Conservation (phyloP, 2,329 filamentous ascomycete genomes). For the Plenodomus tracheiphilus region DNA sequence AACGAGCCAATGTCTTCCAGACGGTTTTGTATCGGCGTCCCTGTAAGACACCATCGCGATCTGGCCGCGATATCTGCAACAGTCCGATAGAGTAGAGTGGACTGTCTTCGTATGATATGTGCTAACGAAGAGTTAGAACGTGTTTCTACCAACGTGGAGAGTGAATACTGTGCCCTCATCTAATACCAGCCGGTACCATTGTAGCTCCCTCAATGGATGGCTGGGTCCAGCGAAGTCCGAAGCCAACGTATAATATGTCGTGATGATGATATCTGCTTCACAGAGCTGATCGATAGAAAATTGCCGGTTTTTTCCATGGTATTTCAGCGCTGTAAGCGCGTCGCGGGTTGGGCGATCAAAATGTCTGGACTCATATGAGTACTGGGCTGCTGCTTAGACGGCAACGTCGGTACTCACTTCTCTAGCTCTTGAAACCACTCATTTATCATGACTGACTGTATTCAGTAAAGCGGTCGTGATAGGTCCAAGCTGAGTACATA, state of each 20-base stretch:
- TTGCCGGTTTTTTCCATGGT: slow-evolving; percentile 26
- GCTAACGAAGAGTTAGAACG: slow-evolving; percentile 39
- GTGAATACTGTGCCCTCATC: slow-evolving; percentile 26
- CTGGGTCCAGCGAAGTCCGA: slow-evolving; percentile 4
- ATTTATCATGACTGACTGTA: slow-evolving; percentile 36
- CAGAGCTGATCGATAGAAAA: slow-evolving; percentile 8
- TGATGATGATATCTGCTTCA: slow-evolving; percentile 32
- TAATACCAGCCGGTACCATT: slow-evolving; percentile 36
- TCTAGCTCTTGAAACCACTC: slow-evolving; percentile 36
- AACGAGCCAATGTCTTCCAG: slow-evolving; percentile 58
- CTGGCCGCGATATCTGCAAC: slow-evolving; percentile 49
- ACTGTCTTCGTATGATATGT: slow-evolving; percentile 55
- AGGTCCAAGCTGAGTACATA: slow-evolving; percentile 26
- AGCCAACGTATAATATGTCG: slow-evolving; percentile 36
- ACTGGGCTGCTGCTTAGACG: neutral
- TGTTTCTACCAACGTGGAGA: neutral
- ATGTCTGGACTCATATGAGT: slow-evolving; percentile 13
- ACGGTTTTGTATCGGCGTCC: slow-evolving; percentile 56
- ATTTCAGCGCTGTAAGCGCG: slow-evolving; percentile 22
- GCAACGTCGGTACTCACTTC: slow-evolving; percentile 30
- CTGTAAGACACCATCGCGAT: slow-evolving; percentile 50
- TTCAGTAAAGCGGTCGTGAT: slow-evolving; percentile 40
- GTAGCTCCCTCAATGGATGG: slow-evolving; percentile 17
- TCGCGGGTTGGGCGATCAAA: slow-evolving; percentile 20
- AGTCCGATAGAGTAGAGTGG: slow-evolving; percentile 51